phyloP scores from a whole-genome alignment of 148 eudicot genomes.

The Camellia japonica region DNA sequence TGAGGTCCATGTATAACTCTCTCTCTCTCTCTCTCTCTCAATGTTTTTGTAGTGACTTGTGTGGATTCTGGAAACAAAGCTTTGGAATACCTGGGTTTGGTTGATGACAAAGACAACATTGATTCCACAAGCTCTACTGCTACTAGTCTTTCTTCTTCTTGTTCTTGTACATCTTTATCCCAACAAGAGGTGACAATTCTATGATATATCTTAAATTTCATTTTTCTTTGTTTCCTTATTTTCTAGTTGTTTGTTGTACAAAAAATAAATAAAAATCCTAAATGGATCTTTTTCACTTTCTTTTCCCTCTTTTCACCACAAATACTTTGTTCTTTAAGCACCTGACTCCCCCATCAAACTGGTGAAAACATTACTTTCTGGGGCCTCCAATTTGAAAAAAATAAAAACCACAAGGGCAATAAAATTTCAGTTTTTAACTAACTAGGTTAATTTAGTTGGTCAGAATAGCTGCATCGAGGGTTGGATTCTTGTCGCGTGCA shows the following conservation, averaged over 20 bases:
- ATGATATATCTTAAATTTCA: neutral
- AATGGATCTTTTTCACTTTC: neutral
- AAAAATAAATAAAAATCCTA: neutral
- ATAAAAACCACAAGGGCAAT: neutral
- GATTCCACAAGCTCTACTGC: constrained; percentile 7
- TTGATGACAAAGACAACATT: constrained; percentile 16
- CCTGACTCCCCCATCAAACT: neutral
- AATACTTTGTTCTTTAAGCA: neutral
- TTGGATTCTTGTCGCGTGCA: too few relatives aligned
- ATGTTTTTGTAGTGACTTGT: constrained; percentile 44
- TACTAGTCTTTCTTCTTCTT: neutral
- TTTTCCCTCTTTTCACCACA: neutral
- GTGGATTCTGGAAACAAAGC: constrained; percentile 66
- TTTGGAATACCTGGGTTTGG: constrained; percentile 51
- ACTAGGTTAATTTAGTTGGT: too few relatives aligned
- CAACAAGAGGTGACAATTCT: constrained; percentile 15
- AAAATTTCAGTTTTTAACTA: neutral
- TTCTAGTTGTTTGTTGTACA: neutral
- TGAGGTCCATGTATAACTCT: too few relatives aligned
- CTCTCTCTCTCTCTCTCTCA: constrained; percentile 1
- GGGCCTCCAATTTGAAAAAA: neutral
- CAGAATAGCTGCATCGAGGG: too few relatives aligned
- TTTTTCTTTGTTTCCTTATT: neutral
- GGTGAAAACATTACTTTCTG: neutral
- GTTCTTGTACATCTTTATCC: neutral